Evolutionary conservation across 106 monocot genomes (phyloP).

Genomic region (Dendrobium officinale): DNA sequence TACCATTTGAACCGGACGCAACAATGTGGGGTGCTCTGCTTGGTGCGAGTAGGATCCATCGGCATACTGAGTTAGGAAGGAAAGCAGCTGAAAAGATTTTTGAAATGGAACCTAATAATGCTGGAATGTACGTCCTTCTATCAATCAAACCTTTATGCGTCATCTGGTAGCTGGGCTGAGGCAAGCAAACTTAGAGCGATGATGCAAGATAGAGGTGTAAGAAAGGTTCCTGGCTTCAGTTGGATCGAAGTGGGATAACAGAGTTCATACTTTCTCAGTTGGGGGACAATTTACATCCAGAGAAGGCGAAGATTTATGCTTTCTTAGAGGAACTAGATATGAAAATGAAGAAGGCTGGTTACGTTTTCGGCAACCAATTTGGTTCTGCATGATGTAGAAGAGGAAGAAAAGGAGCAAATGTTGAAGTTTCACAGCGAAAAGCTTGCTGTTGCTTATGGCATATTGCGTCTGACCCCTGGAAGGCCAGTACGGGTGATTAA

Average conservation of each 20-base stretch:
- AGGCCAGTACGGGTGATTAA: conserved; percentile 68
- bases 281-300: conserved; percentile 62
- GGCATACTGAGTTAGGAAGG: conserved; percentile 42
- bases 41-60: conserved; percentile 61
- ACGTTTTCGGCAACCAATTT: conserved; percentile 42
- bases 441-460: conserved; percentile 61
- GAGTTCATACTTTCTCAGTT: conserved; percentile 58
- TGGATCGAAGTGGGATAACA: conserved; percentile 69
- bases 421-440: conserved; percentile 74
- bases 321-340: conserved; percentile 49
- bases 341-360: conserved; percentile 52
- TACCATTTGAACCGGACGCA: conserved; percentile 60
- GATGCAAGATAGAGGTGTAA: conserved; percentile 62
- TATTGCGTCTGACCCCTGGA: conserved; percentile 37
- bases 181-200: conserved; percentile 42
- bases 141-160: conserved; percentile 61
- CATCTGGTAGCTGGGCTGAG: conserved; percentile 47
- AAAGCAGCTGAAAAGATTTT: conserved; percentile 49
- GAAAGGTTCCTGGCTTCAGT: conserved; percentile 65
- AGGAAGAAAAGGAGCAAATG: conserved; percentile 73
- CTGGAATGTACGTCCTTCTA: conserved; percentile 75
- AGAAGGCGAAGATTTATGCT: conserved; percentile 49
- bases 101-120: conserved; percentile 65
- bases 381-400: conserved; percentile 74
- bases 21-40: conserved; percentile 80